phyloP scores from a whole-genome alignment of 106 monocot species.

The Posidonia australis region DNA sequence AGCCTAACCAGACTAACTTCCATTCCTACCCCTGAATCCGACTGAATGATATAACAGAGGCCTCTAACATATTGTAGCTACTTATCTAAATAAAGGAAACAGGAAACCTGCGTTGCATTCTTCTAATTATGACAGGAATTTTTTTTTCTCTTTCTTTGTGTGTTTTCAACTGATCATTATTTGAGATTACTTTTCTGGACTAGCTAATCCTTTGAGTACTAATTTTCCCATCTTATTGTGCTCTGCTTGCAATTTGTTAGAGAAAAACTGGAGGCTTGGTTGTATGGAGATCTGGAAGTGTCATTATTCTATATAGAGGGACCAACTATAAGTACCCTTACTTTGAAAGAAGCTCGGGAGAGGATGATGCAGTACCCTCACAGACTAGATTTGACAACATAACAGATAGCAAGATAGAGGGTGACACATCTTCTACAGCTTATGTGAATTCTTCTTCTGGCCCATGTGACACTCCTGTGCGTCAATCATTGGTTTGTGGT shows the following conservation, averaged over 20 bases:
- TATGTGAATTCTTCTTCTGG: slow-evolving; percentile 10
- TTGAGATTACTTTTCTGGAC: background rate
- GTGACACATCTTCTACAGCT: background rate
- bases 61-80: too few species aligned
- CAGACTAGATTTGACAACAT: slow-evolving; percentile 5
- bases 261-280: slow-evolving; percentile 98
- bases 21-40: too few species aligned
- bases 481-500: slow-evolving; percentile 39
- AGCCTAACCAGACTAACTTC: too few species aligned
- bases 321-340: slow-evolving; percentile 80
- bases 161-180: too few species aligned
- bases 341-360: slow-evolving; percentile 21
- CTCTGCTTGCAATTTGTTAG: slow-evolving; percentile 17
- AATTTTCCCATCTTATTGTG: background rate
- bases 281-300: slow-evolving; percentile 93
- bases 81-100: too few species aligned
- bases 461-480: slow-evolving; percentile 3
- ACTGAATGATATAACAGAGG: too few species aligned
- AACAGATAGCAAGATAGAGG: slow-evolving; percentile 15
- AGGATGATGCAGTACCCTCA: slow-evolving; percentile 9
- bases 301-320: slow-evolving; percentile 84
- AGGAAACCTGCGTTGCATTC: too few species aligned
- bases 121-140: too few species aligned
- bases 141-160: too few species aligned
- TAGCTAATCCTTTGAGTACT: background rate